Percentiles rank a stretch among this genome's conserved stretches.
Evolutionary conservation across 257 asterid species (phyloP).

Genomic region (Solanum tacnaense): DNA sequence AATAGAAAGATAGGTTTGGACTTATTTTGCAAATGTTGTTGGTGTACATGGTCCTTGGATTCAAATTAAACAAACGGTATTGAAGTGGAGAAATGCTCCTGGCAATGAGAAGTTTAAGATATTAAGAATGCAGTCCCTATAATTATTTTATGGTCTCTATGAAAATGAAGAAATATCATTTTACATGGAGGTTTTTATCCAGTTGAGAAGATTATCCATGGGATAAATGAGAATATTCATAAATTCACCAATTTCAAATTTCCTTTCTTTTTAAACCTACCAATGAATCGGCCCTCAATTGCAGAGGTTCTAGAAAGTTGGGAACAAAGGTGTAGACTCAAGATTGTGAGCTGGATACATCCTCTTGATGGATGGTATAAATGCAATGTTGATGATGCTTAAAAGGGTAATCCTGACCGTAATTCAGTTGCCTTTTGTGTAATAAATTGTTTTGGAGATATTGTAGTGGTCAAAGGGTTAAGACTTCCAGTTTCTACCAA

Average conservation of each 20-base stretch:
- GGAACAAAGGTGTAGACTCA: background rate
- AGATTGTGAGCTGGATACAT: too few species aligned
- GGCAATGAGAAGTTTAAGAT: background rate
- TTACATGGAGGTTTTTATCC: background rate
- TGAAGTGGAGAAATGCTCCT: background rate
- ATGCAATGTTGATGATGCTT: too few species aligned
- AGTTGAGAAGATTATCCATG: background rate
- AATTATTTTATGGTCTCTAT: background rate
- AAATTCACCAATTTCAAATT: too few species aligned
- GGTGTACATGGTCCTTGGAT: background rate
- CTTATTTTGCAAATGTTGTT: background rate
- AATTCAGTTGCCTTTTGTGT: too few species aligned
- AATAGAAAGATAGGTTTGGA: background rate
- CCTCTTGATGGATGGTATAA: too few species aligned
- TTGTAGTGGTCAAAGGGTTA: too few species aligned
- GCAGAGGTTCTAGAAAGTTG: background rate
- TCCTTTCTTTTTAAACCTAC: background rate
- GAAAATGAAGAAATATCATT: too few species aligned
- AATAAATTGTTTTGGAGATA: too few species aligned
- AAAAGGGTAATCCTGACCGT: too few species aligned
- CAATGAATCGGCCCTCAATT: background rate
- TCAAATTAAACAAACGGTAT: background rate
- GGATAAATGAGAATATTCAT: background rate
- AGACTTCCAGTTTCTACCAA: too few species aligned
- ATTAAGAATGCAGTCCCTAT: too few species aligned